Evolutionary conservation across 129 eudicot genomes (phyloP), one percentile per base, ranked within the genome.

Genomic region (Flaveria trinervia): DNA sequence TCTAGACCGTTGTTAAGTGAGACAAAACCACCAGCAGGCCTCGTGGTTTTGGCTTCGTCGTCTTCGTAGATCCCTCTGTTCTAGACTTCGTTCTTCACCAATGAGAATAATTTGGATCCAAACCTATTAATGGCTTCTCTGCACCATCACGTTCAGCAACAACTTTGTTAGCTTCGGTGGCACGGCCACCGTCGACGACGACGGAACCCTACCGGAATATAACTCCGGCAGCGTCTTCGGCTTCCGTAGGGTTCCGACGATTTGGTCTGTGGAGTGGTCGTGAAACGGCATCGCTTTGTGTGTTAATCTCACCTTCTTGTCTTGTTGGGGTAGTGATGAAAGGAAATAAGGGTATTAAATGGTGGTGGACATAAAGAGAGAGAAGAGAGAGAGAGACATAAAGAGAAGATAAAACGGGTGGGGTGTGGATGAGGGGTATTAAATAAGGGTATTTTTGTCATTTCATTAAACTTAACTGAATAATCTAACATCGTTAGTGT

Each of bases 11-110:
- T 6, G 89, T 92, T 1, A 92, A 89, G 97, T 83, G 91, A 28
- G 97, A 92, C 70, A 92, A 89, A 73, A 68, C 84, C 64, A 48
- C 96, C 64, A 96, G 97, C 22, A 84, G 84, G 81, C 97, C 97
- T 0, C 83, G 97, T 71, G 97, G 97, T 7, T 92, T 92, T 78
- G 97, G 96, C 18, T 92, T 92, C 80, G 97, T 92, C 17, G 93
- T 89, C 9, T 92, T 92, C 52, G 74, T 90, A 76, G 97, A 92
- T 86, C 96, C 97, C 13, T 50, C 86, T 33, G 70, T 89, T 45
- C 83, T 92, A 12, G 97, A 92, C 16, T 17, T 82, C 39, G 89
- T 92, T 77, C 96, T 92, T 45, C 93, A 89, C 15, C 88, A 92
- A n/a, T n/a, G n/a, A n/a, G n/a, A n/a, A n/a, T n/a, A n/a, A n/a